Conservation (phyloP, 805 yeast species). For the Grigorovia humatica region DNA sequence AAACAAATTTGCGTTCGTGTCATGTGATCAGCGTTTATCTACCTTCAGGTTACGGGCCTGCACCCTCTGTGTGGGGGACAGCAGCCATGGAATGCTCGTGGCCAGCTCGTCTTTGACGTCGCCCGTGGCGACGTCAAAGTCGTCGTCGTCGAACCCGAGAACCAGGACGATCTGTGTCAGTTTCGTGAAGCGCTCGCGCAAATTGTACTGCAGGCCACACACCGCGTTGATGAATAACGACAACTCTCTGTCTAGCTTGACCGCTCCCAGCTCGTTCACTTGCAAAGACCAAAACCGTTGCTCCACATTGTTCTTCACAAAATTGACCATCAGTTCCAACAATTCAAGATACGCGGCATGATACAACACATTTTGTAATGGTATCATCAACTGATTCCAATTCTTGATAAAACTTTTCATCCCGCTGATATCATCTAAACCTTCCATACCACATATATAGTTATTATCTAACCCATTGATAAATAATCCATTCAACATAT, state of each 20-base stretch:
- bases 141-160: constrained; percentile 71
- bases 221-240: constrained; percentile 63
- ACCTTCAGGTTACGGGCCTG: constrained; percentile 50
- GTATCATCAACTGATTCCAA: constrained; percentile 57
- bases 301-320: constrained; percentile 50
- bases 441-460: constrained; percentile 23
- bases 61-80: constrained; percentile 66
- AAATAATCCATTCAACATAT: constrained; percentile 35
- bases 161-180: constrained; percentile 78
- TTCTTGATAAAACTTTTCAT: constrained; percentile 44
- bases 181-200: constrained; percentile 69
- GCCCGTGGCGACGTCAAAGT: constrained; percentile 25
- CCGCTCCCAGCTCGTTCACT: constrained; percentile 74
- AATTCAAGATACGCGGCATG: constrained; percentile 39
- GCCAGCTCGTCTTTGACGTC: constrained; percentile 35
- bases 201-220: constrained; percentile 58
- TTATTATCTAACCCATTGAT: constrained; percentile 15
- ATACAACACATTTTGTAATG: constrained; percentile 52
- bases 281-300: constrained; percentile 56
- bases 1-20: background rate
- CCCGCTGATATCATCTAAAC: constrained; percentile 29
- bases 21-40: constrained; percentile 17
- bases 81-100: constrained; percentile 49
- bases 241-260: constrained; percentile 73
- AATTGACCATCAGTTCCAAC: constrained; percentile 41